A percentile compares a stretch with the other conserved stretches of the same genome.
Conservation (phyloP, 2,329 filamentous ascomycete genomes). For the Cercospora sojina region DNA sequence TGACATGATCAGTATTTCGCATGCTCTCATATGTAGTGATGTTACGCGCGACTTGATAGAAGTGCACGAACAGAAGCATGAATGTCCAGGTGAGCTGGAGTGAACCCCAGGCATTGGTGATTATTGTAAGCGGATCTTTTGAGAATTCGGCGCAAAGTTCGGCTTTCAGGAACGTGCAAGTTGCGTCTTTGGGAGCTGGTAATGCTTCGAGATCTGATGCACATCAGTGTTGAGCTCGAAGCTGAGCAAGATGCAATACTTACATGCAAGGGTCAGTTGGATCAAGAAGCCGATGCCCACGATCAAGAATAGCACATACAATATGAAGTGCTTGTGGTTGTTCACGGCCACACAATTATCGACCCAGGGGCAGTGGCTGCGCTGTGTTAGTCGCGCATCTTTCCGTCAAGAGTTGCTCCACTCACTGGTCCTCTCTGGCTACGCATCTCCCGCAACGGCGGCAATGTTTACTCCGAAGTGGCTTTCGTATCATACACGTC, state of each 20-base stretch:
- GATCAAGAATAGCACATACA: slow-evolving; percentile 80
- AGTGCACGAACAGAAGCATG: slow-evolving; percentile 95
- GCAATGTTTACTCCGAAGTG: slow-evolving; percentile 93
- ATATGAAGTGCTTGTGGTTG: slow-evolving; percentile 92
- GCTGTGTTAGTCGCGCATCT: slow-evolving; percentile 5
- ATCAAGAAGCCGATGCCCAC: slow-evolving; percentile 72
- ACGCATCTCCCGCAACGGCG: slow-evolving; percentile 87
- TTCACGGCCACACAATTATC: slow-evolving; percentile 95
- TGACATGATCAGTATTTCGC: slow-evolving; percentile 62
- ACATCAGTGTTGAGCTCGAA: background rate
- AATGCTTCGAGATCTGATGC: slow-evolving; percentile 42
- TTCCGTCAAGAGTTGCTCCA: slow-evolving; percentile 25
- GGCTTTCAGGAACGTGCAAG: slow-evolving; percentile 75
- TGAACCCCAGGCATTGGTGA: slow-evolving; percentile 74
- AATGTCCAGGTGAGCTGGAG: slow-evolving; percentile 91
- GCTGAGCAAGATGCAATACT: slow-evolving; percentile 34
- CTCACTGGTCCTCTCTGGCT: slow-evolving; percentile 94
- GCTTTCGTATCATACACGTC: slow-evolving; percentile 89
- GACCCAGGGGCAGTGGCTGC: slow-evolving; percentile 93
- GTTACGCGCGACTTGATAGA: slow-evolving; percentile 86
- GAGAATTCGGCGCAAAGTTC: slow-evolving; percentile 73
- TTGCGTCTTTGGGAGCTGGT: slow-evolving; percentile 47
- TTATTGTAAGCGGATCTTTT: slow-evolving; percentile 78
- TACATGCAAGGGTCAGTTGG: slow-evolving; percentile 70
- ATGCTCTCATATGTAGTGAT: slow-evolving; percentile 98